These are phyloP conservation scores for Parasarocladium wereldwijsianum DNA, from an alignment of 2,329 filamentous ascomycete species.

Conservation along the genomic window DNA sequence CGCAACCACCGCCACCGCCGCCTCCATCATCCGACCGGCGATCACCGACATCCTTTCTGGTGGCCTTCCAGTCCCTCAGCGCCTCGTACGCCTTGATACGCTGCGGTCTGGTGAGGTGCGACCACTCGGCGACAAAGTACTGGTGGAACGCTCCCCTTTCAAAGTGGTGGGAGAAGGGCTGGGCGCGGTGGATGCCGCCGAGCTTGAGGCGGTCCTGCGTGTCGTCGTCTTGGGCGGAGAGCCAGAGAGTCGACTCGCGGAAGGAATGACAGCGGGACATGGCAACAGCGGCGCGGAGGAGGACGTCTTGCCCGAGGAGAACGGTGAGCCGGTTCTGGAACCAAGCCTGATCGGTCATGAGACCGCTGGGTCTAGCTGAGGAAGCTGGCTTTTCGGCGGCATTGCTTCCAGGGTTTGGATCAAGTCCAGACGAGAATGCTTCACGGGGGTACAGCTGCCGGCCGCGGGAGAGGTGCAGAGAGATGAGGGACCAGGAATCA, in stretches of 20 bases:
- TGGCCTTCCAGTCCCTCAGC: slow-evolving; percentile 11
- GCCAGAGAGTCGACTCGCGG: slow-evolving; percentile 17
- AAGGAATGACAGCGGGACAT: slow-evolving; percentile 18
- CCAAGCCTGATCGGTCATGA: slow-evolving; percentile 15
- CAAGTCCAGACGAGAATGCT: slow-evolving; percentile 1
- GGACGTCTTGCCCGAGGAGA: slow-evolving; percentile 16
- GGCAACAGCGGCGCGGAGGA: slow-evolving; percentile 17
- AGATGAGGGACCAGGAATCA: slow-evolving; percentile 26
- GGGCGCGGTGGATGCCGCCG: slow-evolving; percentile 26
- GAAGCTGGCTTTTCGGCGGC: no score
- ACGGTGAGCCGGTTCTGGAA: slow-evolving; percentile 19
- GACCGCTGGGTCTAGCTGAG: slow-evolving; percentile 8
- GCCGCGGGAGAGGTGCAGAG: slow-evolving; percentile 22
- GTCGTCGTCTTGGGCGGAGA: slow-evolving; percentile 12
- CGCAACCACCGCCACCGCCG: slow-evolving; percentile 7
- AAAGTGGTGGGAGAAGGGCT: slow-evolving; percentile 24
- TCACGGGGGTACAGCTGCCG: slow-evolving; percentile 17
- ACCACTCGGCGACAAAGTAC: slow-evolving; percentile 16
- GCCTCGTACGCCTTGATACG: slow-evolving; percentile 12
- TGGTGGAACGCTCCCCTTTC: slow-evolving; percentile 16
- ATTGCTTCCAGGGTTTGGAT: slow-evolving; percentile 4
- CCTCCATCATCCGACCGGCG: slow-evolving; percentile 2
- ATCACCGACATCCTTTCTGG: slow-evolving; percentile 7
- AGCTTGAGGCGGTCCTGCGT: slow-evolving; percentile 19
- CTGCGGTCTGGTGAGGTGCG: slow-evolving; percentile 7